A percentile compares a stretch with the other conserved stretches of the same genome.
These are phyloP conservation scores for Schoenoplectus triqueter DNA, from an alignment of 202 grass and related monocot species.

Conservation along the genomic window DNA sequence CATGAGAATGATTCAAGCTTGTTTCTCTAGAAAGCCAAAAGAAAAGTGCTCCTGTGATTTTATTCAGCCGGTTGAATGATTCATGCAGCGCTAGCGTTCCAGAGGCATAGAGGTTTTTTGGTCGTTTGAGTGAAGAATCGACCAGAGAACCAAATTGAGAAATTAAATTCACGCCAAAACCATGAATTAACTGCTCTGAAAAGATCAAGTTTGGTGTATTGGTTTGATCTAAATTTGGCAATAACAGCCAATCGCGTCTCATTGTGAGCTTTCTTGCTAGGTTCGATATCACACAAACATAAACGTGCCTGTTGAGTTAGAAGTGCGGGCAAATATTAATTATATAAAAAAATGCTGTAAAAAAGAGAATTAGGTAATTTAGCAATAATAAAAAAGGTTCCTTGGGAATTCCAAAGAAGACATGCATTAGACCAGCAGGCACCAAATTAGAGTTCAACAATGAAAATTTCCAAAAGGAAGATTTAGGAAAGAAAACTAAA, in stretches of 20 bases:
- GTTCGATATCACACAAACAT: neutral
- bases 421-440: neutral
- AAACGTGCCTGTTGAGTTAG: constrained; percentile 10
- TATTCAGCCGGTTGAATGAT: constrained; percentile 63
- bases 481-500: neutral
- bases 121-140: constrained; percentile 55
- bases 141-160: constrained; percentile 62
- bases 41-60: constrained; percentile 71
- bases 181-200: constrained; percentile 62
- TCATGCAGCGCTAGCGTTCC: constrained; percentile 62
- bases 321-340: neutral
- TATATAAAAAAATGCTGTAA: too few species aligned
- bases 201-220: constrained; percentile 52
- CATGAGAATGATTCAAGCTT: constrained; percentile 55
- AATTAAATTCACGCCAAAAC: constrained; percentile 55
- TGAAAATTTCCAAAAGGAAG: neutral
- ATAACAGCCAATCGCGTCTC: constrained; percentile 56
- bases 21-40: constrained; percentile 63
- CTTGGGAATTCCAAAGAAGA: neutral
- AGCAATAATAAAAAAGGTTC: constrained; percentile 6
- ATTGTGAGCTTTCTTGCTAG: constrained; percentile 34
- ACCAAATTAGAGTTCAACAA: neutral
- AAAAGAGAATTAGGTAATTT: neutral
- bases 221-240: constrained; percentile 58
- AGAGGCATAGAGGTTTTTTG: constrained; percentile 59